Evolutionary conservation across 2,329 filamentous ascomycete genomes (phyloP).

Genomic region (Fusarium pseudograminearum): DNA sequence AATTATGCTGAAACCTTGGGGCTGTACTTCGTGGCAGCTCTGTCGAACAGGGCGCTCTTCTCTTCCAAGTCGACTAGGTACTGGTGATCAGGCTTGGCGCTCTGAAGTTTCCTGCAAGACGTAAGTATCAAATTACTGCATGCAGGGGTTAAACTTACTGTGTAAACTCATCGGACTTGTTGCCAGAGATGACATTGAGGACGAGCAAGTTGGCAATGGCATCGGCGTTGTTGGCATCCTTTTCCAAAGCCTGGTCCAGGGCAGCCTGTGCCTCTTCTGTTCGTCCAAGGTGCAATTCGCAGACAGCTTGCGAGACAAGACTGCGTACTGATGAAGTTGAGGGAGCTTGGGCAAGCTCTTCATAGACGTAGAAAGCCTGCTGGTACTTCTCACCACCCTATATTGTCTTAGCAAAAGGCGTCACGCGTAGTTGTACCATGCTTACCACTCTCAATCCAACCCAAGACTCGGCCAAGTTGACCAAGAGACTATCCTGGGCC

Average conservation of each 20-base stretch:
- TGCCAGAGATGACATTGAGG: constrained; percentile 80
- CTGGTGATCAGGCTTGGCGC: constrained; percentile 73
- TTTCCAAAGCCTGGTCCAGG: constrained; percentile 80
- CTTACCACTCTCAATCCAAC: constrained; percentile 85
- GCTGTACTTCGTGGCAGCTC: constrained; percentile 86
- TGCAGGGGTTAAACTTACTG: constrained; percentile 61
- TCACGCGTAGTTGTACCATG: neutral
- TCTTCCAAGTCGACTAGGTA: constrained; percentile 80
- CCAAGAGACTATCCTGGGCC: constrained; percentile 93
- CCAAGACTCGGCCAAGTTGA: constrained; percentile 97
- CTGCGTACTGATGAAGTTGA: constrained; percentile 80
- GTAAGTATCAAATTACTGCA: constrained; percentile 41
- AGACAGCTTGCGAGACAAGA: constrained; percentile 88
- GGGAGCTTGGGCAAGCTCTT: constrained; percentile 91
- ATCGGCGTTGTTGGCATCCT: constrained; percentile 77
- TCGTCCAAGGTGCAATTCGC: constrained; percentile 90
- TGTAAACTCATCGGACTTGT: constrained; percentile 72
- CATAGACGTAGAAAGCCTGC: constrained; percentile 96
- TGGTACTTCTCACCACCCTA: constrained; percentile 97
- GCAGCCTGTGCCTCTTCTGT: constrained; percentile 90
- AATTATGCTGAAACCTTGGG: constrained; percentile 76
- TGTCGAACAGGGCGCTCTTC: constrained; percentile 90
- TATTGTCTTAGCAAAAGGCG: constrained; percentile 44
- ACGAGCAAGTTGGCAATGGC: constrained; percentile 88
- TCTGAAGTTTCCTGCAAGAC: constrained; percentile 64